These are phyloP conservation scores for Gigaspora rosea DNA, from an alignment of 192 early-diverging fungal genomes.

Conservation along the genomic window DNA sequence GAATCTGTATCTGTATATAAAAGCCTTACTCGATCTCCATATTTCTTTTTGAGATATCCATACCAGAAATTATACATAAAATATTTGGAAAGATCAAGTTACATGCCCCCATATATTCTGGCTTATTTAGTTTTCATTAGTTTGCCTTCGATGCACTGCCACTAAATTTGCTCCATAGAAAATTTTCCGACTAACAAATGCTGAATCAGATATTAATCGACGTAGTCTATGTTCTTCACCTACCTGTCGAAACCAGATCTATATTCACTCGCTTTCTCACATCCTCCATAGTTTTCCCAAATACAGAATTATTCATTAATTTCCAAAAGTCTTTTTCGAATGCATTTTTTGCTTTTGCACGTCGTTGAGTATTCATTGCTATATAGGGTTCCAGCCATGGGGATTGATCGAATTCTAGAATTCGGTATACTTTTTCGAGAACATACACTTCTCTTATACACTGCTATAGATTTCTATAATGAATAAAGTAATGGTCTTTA, in stretches of 20 bases:
- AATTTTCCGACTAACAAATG: conserved; percentile 24
- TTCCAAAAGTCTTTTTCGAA: conserved; percentile 29
- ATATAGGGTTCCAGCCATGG: background rate
- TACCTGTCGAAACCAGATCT: conserved; percentile 20
- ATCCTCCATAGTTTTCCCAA: conserved; percentile 29
- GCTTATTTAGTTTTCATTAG: conserved; percentile 25
- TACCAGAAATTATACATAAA: conserved; percentile 29
- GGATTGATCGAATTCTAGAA: conserved; percentile 23
- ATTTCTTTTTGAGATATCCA: conserved; percentile 26
- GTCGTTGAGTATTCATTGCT: conserved; percentile 17
- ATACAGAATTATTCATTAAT: conserved; percentile 30
- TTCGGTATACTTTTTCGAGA: conserved; percentile 18
- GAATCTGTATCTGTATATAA: conserved; percentile 29
- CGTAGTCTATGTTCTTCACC: conserved; percentile 19
- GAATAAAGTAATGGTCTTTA: conserved; percentile 12
- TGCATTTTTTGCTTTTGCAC: conserved; percentile 26
- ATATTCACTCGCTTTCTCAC: background rate
- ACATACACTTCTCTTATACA: background rate
- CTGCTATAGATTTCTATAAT: conserved; percentile 22
- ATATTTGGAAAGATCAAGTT: conserved; percentile 28
- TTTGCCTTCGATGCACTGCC: conserved; percentile 26
- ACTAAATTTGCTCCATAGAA: conserved; percentile 22
- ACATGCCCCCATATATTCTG: conserved; percentile 23
- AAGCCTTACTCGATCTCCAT: conserved; percentile 7
- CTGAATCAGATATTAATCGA: conserved; percentile 17